These are phyloP conservation scores for Phialophora macrospora DNA, from an alignment of 2,329 filamentous ascomycete species.

Conservation along the genomic window DNA sequence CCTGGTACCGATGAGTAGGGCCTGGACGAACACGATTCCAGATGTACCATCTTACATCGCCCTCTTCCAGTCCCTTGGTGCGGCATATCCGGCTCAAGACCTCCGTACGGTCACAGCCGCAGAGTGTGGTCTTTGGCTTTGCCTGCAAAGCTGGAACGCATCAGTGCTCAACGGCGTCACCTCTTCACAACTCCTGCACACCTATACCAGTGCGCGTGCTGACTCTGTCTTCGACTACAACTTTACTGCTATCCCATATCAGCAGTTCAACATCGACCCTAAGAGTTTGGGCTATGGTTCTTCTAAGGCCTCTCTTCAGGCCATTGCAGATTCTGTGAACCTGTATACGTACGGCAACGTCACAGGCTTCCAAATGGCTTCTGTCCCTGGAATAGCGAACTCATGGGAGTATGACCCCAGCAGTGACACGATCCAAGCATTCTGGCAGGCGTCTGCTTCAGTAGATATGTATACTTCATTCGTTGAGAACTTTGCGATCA, in stretches of 20 bases:
- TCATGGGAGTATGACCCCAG: conserved; percentile 3
- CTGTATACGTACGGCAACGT: conserved; percentile 4
- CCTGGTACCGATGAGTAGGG: neutral
- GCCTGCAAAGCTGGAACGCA: conserved; percentile 1
- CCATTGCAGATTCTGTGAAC: neutral
- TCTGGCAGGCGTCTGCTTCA: conserved; percentile 3
- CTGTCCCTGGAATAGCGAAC: neutral
- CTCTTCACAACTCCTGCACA: neutral
- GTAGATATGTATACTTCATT: neutral
- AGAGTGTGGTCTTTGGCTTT: conserved; percentile 1
- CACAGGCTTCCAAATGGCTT: neutral
- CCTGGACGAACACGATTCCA: neutral
- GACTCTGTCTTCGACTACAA: conserved; percentile 4
- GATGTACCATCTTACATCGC: neutral
- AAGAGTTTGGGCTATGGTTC: conserved; percentile 1
- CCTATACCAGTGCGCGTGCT: neutral
- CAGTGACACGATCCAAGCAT: conserved; percentile 2
- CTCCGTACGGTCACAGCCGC: neutral
- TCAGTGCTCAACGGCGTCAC: neutral
- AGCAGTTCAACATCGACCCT: conserved; percentile 2
- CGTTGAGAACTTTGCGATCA: neutral
- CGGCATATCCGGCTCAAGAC: conserved; percentile 3
- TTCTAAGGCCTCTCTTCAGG: neutral
- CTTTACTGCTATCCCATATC: neutral
- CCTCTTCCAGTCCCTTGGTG: conserved; percentile 2